Percentiles rank a stretch among this genome's conserved stretches.
Conservation (phyloP, 768 basidiomycete species). For the Trametes punicea region DNA sequence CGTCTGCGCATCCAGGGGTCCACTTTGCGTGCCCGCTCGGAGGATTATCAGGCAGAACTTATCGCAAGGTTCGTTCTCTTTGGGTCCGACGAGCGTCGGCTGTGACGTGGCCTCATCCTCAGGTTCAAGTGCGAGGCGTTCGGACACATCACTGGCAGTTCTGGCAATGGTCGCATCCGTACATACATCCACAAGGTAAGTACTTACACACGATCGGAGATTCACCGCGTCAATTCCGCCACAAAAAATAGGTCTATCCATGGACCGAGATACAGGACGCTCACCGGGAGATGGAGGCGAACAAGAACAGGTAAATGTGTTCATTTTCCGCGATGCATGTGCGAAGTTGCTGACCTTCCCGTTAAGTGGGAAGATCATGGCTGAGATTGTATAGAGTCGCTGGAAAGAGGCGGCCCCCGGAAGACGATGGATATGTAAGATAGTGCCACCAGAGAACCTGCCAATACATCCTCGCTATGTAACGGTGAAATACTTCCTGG, state of each 20-base stretch:
- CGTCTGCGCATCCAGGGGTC: conserved; percentile 87
- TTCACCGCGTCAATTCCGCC: not conserved
- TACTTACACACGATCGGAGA: not conserved
- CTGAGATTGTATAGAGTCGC: conserved; percentile 16
- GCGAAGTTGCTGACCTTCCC: not conserved
- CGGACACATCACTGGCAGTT: conserved; percentile 52
- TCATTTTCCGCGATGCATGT: not conserved
- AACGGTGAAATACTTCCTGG: too few species aligned
- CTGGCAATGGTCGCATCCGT: conserved; percentile 58
- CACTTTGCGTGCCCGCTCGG: conserved; percentile 71
- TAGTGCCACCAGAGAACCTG: not conserved
- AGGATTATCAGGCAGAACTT: conserved; percentile 75
- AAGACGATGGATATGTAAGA: not conserved
- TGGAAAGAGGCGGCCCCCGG: too few species aligned
- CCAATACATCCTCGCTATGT: not conserved
- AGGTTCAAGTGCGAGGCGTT: conserved; percentile 58
- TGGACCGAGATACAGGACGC: conserved; percentile 80
- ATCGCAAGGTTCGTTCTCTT: conserved; percentile 45
- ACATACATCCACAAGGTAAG: conserved; percentile 77
- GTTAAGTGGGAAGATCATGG: conserved; percentile 23
- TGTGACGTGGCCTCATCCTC: conserved; percentile 9
- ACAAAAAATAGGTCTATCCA: conserved; percentile 57
- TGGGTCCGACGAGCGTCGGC: not conserved
- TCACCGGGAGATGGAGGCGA: conserved; percentile 80
- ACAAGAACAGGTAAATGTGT: conserved; percentile 47